Percentiles rank a stretch among this genome's conserved stretches.
Conservation (phyloP, 2,329 filamentous ascomycete species). For the Lojkania enalia region DNA sequence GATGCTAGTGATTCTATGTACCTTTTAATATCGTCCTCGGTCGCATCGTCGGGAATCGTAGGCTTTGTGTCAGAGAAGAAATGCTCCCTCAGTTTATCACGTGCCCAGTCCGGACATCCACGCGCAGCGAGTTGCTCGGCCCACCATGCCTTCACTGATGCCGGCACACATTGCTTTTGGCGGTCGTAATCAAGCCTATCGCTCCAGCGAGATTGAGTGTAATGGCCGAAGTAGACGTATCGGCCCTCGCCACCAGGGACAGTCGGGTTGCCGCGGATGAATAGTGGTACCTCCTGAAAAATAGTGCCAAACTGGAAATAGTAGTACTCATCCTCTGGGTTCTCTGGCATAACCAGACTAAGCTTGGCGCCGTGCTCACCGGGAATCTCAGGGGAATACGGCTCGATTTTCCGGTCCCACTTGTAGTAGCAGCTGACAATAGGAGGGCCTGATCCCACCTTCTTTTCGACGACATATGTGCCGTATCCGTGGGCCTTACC, state of each 20-base stretch:
- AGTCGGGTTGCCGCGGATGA: conserved; percentile 34
- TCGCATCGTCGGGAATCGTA: conserved; percentile 23
- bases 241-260: conserved; percentile 11
- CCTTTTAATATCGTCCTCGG: conserved; percentile 30
- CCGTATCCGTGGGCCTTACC: conserved; percentile 48
- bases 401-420: conserved; percentile 44
- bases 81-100: conserved; percentile 44
- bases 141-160: conserved; percentile 45
- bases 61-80: conserved; percentile 51
- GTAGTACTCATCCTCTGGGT: conserved; percentile 31
- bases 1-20: conserved; percentile 41
- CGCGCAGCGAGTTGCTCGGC: conserved; percentile 42
- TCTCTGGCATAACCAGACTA: conserved; percentile 50
- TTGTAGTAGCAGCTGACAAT: conserved; percentile 47
- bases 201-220: conserved; percentile 49
- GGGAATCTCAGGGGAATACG: conserved; percentile 46
- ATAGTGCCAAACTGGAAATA: conserved; percentile 27
- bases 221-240: conserved; percentile 52
- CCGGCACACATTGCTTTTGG: conserved; percentile 43
- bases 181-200: conserved; percentile 51
- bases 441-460: conserved; percentile 14
- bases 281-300: conserved; percentile 48
- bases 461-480: conserved; percentile 40
- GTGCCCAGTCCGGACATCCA: conserved; percentile 49
- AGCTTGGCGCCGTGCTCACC: conserved; percentile 53